A percentile compares a stretch with the other conserved stretches of the same genome.
Evolutionary conservation across 331 rosid genomes (phyloP).

Genomic region (Malus hybrid): DNA sequence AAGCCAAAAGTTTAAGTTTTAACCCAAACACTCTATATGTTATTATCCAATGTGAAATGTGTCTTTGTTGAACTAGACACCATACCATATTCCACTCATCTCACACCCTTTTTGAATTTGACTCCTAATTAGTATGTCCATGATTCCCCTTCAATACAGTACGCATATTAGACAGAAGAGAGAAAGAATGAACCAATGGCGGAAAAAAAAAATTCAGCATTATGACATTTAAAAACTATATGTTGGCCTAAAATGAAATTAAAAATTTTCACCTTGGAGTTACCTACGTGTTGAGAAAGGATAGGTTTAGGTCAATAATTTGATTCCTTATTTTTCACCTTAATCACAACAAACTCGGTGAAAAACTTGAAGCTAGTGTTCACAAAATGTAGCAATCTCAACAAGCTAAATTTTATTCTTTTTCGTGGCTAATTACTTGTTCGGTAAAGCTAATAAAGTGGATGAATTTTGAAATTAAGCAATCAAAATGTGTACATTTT

Average conservation of each 20-base stretch:
- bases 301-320: too few relatives aligned
- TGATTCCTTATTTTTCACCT: too few relatives aligned
- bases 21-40: not conserved
- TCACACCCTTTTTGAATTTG: slow-evolving; percentile 3
- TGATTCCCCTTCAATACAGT: not conserved
- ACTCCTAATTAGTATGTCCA: not conserved
- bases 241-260: not conserved
- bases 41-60: slow-evolving; percentile 2
- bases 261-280: not conserved
- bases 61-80: slow-evolving; percentile 38
- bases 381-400: not conserved
- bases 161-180: not conserved
- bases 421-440: not conserved
- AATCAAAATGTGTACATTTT: not conserved
- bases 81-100: slow-evolving; percentile 26
- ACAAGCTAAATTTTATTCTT: not conserved
- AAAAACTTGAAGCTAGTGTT: too few relatives aligned
- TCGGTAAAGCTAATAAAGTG: not conserved
- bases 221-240: too few relatives aligned
- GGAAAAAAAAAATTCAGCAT: too few relatives aligned
- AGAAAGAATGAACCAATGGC: not conserved
- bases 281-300: not conserved
- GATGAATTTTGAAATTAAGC: not conserved
- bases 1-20: too few relatives aligned
- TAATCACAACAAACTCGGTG: too few relatives aligned